A percentile compares a stretch with the other conserved stretches of the same genome.
Conservation (phyloP, 441 rosid species). For the Sinapis alba region DNA sequence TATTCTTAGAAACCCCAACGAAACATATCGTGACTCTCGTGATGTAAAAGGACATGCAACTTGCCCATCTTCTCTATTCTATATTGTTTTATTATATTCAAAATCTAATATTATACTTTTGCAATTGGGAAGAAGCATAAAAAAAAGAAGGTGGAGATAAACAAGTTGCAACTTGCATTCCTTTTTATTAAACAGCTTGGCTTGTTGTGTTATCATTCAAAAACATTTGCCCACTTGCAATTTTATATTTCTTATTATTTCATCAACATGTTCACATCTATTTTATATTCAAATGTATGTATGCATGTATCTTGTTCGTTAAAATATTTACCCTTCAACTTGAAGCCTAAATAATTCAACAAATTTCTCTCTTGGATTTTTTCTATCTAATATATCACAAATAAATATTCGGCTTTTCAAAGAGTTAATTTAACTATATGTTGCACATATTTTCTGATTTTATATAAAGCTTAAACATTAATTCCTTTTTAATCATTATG, state of each 20-base stretch:
- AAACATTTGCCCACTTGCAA: conserved; percentile 39
- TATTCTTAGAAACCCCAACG: conserved; percentile 22
- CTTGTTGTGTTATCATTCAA: conserved; percentile 40
- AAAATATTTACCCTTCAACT: conserved; percentile 11
- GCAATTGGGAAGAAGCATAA: conserved; percentile 35
- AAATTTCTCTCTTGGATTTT: neutral
- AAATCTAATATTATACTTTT: conserved; percentile 26
- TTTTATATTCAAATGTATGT: neutral
- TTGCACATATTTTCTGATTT: neutral
- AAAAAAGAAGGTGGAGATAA: conserved; percentile 31
- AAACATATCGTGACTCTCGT: conserved; percentile 41
- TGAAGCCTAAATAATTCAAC: neutral
- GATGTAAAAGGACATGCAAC: conserved; percentile 47
- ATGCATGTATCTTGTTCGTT: conserved; percentile 9
- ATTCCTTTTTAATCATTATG: neutral
- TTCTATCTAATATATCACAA: neutral
- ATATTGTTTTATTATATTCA: conserved; percentile 10
- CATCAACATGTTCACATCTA: conserved; percentile 28
- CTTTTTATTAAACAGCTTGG: conserved; percentile 37
- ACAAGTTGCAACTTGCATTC: conserved; percentile 41
- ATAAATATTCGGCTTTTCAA: neutral
- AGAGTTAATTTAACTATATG: neutral
- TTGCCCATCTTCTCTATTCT: conserved; percentile 30
- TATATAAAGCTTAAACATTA: neutral
- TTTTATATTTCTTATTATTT: conserved; percentile 15